Evolutionary conservation across 306 rosid species (phyloP), one percentile per base, ranked within the genome.

Genomic region (Neltuma alba): DNA sequence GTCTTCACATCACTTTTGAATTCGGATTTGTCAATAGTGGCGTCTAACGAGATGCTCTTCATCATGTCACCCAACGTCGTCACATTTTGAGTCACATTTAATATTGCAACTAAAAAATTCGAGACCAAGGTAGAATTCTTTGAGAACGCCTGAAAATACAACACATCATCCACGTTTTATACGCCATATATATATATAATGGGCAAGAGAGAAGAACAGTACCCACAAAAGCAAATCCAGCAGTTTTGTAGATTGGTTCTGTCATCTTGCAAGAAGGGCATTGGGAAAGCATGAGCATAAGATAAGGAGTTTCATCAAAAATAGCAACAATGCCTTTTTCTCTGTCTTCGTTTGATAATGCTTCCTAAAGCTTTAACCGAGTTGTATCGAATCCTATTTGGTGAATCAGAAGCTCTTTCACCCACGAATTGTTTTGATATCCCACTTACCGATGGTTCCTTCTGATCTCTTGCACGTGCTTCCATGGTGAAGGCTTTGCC

Each of bases 221-320:
- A 86, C 85, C 83, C 31, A 86, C 89, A 74, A 86, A 86, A 65
- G 84, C 87, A 23, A 83, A 80, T 70, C 87, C 87, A 2, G 38
- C 81, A 0, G 85, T 63, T 78, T 73, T 79, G 78, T 81, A 83
- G 21, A 44, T 70, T 3, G 89, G 89, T 62, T 85, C 87, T 36
- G 48, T 77, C 83, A 73, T 66, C 5, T 48, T 55, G 60, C 80
- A 84, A 27, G 70, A 38, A 12, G 86, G 80, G 69, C 81, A 48
- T 6, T 45, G 79, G 2, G 86, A 60, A 38, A 84, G 79, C 52
- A 87, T 82, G 34, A 82, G 25, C 61, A 62, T 79, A 9, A 82
- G 60, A 64, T 62, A 79, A 13, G 88, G 86, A 21, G 80, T 64
- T 74, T 87, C 90, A 64, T 77, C 85, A 12, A 82, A 63, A 14